These are phyloP conservation scores for Skeletonema costatum DNA, from an alignment of 108 stramenopile species.

Conservation along the genomic window DNA sequence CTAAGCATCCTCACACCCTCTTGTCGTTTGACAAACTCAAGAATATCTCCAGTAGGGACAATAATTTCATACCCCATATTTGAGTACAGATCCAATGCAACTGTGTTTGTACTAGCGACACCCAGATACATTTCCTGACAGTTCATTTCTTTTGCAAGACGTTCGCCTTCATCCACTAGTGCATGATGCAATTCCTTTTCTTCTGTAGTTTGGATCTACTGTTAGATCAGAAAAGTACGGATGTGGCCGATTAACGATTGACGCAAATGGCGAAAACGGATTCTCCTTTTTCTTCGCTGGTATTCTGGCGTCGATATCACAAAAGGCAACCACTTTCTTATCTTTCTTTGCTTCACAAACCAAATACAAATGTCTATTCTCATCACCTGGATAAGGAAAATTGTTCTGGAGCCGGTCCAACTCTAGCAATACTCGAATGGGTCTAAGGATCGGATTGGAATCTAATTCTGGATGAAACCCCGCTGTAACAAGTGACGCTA, in stretches of 20 bases:
- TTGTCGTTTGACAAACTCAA: slow-evolving; percentile 8
- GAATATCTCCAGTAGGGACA: not conserved
- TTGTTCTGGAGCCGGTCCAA: slow-evolving; percentile 11
- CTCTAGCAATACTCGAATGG: slow-evolving; percentile 9
- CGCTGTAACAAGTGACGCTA: not conserved
- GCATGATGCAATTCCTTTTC: slow-evolving; percentile 10
- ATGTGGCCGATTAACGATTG: slow-evolving; percentile 6
- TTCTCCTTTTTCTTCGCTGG: slow-evolving; percentile 12
- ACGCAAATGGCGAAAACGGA: slow-evolving; percentile 1
- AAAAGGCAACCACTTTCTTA: slow-evolving; percentile 5
- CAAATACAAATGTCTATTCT: slow-evolving; percentile 12
- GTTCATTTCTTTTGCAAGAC: slow-evolving; percentile 1
- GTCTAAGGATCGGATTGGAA: slow-evolving; percentile 4
- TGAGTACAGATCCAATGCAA: slow-evolving; percentile 6
- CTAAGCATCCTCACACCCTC: slow-evolving; percentile 3
- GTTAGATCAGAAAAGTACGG: slow-evolving; percentile 23
- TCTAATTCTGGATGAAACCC: slow-evolving; percentile 7
- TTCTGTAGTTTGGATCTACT: slow-evolving; percentile 3
- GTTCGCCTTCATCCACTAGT: not conserved
- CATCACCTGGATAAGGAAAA: slow-evolving; percentile 13
- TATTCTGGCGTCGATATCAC: slow-evolving; percentile 16
- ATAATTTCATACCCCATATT: slow-evolving; percentile 15
- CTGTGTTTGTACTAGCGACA: not conserved
- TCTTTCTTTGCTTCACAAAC: slow-evolving; percentile 6
- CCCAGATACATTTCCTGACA: slow-evolving; percentile 12